A percentile compares a stretch with the other conserved stretches of the same genome.
Evolutionary conservation across 2,329 filamentous ascomycete genomes (phyloP).

Genomic region (Aspergillus luchuensis): DNA sequence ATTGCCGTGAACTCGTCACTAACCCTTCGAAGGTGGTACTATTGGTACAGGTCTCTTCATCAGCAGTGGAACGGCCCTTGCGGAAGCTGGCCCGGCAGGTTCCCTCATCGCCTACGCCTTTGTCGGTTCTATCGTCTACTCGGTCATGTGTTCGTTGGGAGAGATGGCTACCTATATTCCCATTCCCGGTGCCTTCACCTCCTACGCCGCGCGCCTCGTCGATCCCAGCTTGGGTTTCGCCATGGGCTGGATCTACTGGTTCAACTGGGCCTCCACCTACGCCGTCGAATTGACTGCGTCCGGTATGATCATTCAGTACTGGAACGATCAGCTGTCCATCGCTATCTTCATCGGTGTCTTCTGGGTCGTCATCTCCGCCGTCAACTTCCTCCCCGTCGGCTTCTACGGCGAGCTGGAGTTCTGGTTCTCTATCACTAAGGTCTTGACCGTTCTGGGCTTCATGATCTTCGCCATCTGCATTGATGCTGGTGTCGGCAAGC

Average conservation of each 20-base stretch:
- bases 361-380: conserved; percentile 66
- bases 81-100: conserved; percentile 64
- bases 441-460: conserved; percentile 76
- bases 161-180: conserved; percentile 79
- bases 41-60: conserved; percentile 73
- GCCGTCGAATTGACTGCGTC: conserved; percentile 71
- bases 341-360: conserved; percentile 74
- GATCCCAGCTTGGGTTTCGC: conserved; percentile 71
- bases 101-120: conserved; percentile 68
- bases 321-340: conserved; percentile 62
- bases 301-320: conserved; percentile 74
- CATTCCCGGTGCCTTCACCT: conserved; percentile 72
- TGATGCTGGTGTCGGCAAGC: conserved; percentile 68
- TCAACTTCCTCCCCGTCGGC: conserved; percentile 71
- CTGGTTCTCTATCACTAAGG: conserved; percentile 72
- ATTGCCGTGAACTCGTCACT: background rate
- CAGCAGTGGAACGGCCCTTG: conserved; percentile 64
- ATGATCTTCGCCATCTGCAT: conserved; percentile 75
- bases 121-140: conserved; percentile 71
- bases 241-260: conserved; percentile 83
- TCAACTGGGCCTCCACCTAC: conserved; percentile 73
- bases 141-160: conserved; percentile 66
- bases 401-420: conserved; percentile 74
- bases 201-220: conserved; percentile 77
- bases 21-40: conserved; percentile 52